Evolutionary conservation across 495 filamentous ascomycete species (phyloP), one percentile per base, ranked within the genome.

Genomic region (Neurospora sp.): DNA sequence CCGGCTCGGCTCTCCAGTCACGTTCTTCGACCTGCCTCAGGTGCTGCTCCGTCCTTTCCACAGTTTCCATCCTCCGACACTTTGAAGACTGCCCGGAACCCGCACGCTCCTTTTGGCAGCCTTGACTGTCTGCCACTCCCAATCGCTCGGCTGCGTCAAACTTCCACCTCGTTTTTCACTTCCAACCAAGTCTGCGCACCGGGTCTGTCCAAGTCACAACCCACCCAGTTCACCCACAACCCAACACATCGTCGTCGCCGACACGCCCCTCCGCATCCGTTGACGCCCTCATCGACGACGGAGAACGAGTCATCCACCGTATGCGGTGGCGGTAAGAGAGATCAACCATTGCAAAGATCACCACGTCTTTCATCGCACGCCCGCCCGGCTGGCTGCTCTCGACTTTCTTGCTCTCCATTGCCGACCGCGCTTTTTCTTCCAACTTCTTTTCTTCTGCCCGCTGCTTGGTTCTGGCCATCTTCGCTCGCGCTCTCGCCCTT

Each of bases 401-500:
- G 54, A 16, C 27, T 35, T 66, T 9, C 54, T 66, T 66, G 54
- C 54, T 66, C 23, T 66, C 54, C 54, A 66, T 66, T 66, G 54
- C 27, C 54, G 54, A 66, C 14, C 54, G 54, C 54, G 54, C 54
- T 35, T 66, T 66, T 66, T 35, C 54, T 9, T 62, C 20, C 49
- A 18, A 35, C 54, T 35, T 66, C 11, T 14, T 66, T 66, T 66
- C 31, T 66, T 66, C 54, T 66, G 27, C 54, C 54, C 54, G 54
- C 54, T 62, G 54, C 20, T 78, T 79, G 79, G 73, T 70, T 66
- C 54, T 49, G 46, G 75, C 71, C 74, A 75, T 79, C 78, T 72
- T 73, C 74, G 71, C 77, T 75, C 78, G 73, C 76, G 73, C 73
- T 76, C 76, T 77, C 74, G 75, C 76, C 40, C 78, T 82, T 41